Percentiles rank a stretch among this genome's conserved stretches.
These are phyloP conservation scores for Xylaria sp. DNA, from an alignment of 495 filamentous ascomycete species.

Conservation along the genomic window DNA sequence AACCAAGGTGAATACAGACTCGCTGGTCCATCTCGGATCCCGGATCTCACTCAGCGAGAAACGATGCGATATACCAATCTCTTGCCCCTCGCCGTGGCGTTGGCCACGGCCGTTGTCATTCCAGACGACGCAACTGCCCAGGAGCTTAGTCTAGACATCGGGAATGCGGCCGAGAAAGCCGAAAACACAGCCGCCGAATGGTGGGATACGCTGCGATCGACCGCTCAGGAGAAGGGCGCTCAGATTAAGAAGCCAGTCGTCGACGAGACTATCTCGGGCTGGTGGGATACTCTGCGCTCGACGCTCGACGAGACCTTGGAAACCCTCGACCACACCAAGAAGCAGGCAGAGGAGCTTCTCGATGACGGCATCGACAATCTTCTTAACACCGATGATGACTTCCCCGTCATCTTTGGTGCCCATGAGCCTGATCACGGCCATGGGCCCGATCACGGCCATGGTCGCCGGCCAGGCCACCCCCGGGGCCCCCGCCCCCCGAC, in stretches of 20 bases:
- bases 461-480: slow-evolving; percentile 37
- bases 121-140: slow-evolving; percentile 59
- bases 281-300: slow-evolving; percentile 17
- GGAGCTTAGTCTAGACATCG: slow-evolving; percentile 35
- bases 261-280: slow-evolving; percentile 31
- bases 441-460: not conserved
- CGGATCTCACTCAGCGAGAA: no score
- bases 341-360: slow-evolving; percentile 17
- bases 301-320: slow-evolving; percentile 45
- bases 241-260: slow-evolving; percentile 30
- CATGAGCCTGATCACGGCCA: not conserved
- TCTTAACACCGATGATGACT: slow-evolving; percentile 33
- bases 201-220: slow-evolving; percentile 22
- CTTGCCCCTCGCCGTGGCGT: slow-evolving; percentile 59
- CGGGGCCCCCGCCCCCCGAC: slow-evolving; percentile 45
- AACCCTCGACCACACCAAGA: slow-evolving; percentile 32
- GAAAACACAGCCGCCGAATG: slow-evolving; percentile 33
- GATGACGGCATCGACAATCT: slow-evolving; percentile 33
- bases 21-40: not conserved
- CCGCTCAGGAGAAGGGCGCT: slow-evolving; percentile 40
- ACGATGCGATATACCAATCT: slow-evolving; percentile 53
- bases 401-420: not conserved
- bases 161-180: slow-evolving; percentile 34
- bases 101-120: slow-evolving; percentile 65
- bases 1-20: slow-evolving; percentile 1